Conservation (phyloP, 768 basidiomycete genomes). For the Mycena haematopus region DNA sequence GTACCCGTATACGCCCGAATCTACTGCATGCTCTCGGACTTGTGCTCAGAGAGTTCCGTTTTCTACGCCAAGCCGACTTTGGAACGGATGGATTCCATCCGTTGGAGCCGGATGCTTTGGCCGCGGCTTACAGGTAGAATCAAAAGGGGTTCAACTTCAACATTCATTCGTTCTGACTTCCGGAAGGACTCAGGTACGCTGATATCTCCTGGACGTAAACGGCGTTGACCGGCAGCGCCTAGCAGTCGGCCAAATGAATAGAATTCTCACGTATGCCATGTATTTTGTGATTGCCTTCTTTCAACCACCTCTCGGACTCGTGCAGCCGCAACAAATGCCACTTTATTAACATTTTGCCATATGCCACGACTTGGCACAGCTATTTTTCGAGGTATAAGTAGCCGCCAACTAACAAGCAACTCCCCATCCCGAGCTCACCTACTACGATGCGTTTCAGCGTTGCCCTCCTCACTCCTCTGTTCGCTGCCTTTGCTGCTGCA, state of each 20-base stretch:
- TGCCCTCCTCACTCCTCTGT: constrained; percentile 12
- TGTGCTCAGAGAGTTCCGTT: too few relatives aligned
- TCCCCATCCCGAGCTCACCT: constrained; percentile 5
- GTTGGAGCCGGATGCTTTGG: not conserved
- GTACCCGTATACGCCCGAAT: too few relatives aligned
- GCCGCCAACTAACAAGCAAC: not conserved
- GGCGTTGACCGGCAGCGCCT: constrained; percentile 6
- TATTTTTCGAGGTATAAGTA: constrained; percentile 9
- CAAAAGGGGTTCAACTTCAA: not conserved
- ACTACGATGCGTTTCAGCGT: constrained; percentile 19
- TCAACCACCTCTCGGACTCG: not conserved
- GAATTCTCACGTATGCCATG: constrained; percentile 19
- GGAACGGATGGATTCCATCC: not conserved
- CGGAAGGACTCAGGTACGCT: constrained; percentile 21
- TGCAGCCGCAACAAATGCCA: constrained; percentile 4
- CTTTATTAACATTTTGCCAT: not conserved
- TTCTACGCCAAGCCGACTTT: not conserved
- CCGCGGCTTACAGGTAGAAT: not conserved
- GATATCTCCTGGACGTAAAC: constrained; percentile 5
- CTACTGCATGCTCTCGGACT: too few relatives aligned
- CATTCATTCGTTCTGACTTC: constrained; percentile 15
- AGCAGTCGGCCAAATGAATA: not conserved
- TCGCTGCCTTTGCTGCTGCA: constrained; percentile 20
- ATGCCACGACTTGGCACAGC: not conserved
- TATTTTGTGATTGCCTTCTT: constrained; percentile 14